Evolutionary conservation across 306 rosid genomes (phyloP), one percentile per base, ranked within the genome.

Genomic region (Rosa persica): DNA sequence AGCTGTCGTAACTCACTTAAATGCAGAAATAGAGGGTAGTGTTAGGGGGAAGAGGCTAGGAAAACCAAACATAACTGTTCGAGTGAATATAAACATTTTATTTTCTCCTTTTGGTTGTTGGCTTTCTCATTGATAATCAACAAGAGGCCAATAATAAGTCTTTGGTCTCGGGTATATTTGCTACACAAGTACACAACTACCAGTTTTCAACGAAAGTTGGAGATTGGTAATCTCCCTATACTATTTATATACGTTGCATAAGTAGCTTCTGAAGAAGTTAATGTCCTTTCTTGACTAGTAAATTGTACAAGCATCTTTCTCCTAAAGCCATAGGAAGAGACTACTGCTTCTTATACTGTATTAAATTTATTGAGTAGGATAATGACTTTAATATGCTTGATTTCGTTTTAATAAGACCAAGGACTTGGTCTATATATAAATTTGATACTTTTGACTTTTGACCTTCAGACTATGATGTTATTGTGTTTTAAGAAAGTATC

Each of bases 401-500:
- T 13, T 61, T 8, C 20, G 6, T 64, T 64, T 64, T 5, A 12
- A 23, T 6, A n/a, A 11, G 49, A 76, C 38, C 36, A 48, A 76
- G 15, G 49, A 39, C 70, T 55, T 43, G 51, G 47, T 20, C 67
- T 40, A 52, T 46, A 12, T 68, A 25, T 68, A 46, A 57, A 55
- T 36, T n/a, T 36, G 60, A 42, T 17, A 65, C 54, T 51, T 78
- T 60, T 71, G 47, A 44, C 7, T 6, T 61, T 38, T 58, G 19
- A 72, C 40, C 8, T 4, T 22, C 8, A 30, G 39, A 49, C n/a
- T 47, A 60, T 70, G n/a, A 55, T 62, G 27, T 51, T 46, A 7
- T 73, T 43, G 27, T 39, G 10, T 55, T 75, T 80, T 70, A 73
- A 81, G 70, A 67, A 81, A 78, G 73, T 23, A 16, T 12, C 23